Conservation (phyloP, 768 basidiomycete genomes). For the Kwoniella shandongensis region DNA sequence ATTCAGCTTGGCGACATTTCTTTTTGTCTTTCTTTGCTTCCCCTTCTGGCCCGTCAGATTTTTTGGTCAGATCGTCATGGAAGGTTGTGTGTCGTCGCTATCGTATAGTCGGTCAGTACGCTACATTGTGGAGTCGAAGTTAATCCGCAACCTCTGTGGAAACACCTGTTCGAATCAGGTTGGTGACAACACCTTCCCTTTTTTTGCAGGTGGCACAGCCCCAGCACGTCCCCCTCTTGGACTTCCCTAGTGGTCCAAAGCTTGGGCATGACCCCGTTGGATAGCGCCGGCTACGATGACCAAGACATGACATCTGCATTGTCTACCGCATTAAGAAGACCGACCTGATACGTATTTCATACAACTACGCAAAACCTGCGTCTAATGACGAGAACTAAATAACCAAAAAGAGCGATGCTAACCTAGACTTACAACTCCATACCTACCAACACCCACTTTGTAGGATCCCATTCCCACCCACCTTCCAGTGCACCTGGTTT, state of each 20-base stretch:
- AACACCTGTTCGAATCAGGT: conserved; percentile 28
- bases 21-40: conserved; percentile 14
- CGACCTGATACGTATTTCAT: no score
- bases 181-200: conserved; percentile 15
- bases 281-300: no score
- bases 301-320: no score
- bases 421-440: conserved; percentile 46
- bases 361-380: no score
- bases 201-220: conserved; percentile 1
- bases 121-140: conserved; percentile 19
- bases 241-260: no score
- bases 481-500: conserved; percentile 36
- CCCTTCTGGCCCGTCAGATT: no score
- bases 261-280: no score
- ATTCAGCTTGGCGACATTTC: conserved; percentile 23
- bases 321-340: no score
- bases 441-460: conserved; percentile 50
- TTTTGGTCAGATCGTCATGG: no score
- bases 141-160: conserved; percentile 17
- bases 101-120: conserved; percentile 27
- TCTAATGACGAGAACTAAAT: no score
- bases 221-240: no score
- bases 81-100: conserved; percentile 12
- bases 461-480: conserved; percentile 49
- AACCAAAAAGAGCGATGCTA: no score